Percentiles rank a stretch among this genome's conserved stretches.
Evolutionary conservation across 345 rosid genomes (phyloP).

Genomic region (Rhodamnia argentea): DNA sequence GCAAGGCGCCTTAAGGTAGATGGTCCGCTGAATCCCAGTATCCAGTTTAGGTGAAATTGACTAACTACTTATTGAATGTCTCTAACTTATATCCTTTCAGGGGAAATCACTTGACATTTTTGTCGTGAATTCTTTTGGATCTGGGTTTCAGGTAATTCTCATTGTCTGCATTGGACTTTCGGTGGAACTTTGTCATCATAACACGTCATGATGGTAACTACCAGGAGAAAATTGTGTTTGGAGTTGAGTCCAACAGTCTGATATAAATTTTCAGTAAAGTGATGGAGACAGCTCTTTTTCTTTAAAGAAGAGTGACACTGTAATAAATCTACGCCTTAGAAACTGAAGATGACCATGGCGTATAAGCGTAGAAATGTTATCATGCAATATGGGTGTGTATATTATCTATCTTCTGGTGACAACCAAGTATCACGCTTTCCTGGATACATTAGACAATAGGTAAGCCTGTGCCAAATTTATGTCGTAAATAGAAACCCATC

Average conservation of each 20-base stretch:
- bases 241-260: neutral
- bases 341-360: neutral
- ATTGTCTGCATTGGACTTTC: neutral
- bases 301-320: neutral
- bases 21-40: neutral
- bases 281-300: neutral
- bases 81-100: constrained; percentile 23
- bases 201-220: neutral
- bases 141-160: constrained; percentile 77
- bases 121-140: constrained; percentile 89
- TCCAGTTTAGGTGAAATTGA: neutral
- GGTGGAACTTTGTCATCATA: neutral
- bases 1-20: constrained; percentile 56
- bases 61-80: constrained; percentile 3
- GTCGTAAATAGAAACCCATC: neutral
- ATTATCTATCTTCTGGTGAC: neutral
- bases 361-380: neutral
- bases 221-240: neutral
- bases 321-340: neutral
- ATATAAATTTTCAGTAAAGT: neutral
- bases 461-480: neutral
- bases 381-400: neutral
- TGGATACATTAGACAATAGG: neutral
- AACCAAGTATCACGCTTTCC: neutral
- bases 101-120: constrained; percentile 88